These are phyloP conservation scores for Camellia lanceoleosa DNA, from an alignment of 148 eudicot genomes.

Conservation along the genomic window DNA sequence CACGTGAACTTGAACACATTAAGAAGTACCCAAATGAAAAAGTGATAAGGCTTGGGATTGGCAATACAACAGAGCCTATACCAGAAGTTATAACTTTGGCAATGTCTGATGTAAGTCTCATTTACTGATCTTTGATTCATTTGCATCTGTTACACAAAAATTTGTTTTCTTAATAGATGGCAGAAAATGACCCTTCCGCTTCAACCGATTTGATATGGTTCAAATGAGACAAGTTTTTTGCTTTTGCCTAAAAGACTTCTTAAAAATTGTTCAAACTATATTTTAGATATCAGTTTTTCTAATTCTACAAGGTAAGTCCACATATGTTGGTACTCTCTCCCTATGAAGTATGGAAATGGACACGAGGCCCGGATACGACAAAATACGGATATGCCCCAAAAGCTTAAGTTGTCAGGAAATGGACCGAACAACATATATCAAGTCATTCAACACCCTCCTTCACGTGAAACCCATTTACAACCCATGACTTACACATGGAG, in stretches of 20 bases:
- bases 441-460: neutral
- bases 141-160: neutral
- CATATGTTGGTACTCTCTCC: neutral
- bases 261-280: neutral
- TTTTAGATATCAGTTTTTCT: neutral
- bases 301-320: neutral
- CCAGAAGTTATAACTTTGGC: slow-evolving; percentile 53
- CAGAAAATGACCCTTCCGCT: neutral
- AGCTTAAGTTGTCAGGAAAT: too few relatives aligned
- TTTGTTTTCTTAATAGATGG: neutral
- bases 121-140: neutral
- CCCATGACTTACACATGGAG: too few relatives aligned
- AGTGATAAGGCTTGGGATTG: slow-evolving; percentile 75
- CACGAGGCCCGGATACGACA: too few relatives aligned
- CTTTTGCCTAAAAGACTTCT: neutral
- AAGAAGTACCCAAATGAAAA: slow-evolving; percentile 68
- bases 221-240: neutral
- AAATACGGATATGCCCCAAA: too few relatives aligned
- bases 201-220: neutral
- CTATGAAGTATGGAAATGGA: neutral
- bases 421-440: too few relatives aligned
- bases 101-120: slow-evolving; percentile 61
- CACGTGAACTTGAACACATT: slow-evolving; percentile 49
- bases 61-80: slow-evolving; percentile 81
- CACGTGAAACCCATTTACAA: too few relatives aligned